These are phyloP conservation scores for Nothophaeocryptopus gaeumannii DNA, from an alignment of 2,329 filamentous ascomycete species.

Conservation along the genomic window DNA sequence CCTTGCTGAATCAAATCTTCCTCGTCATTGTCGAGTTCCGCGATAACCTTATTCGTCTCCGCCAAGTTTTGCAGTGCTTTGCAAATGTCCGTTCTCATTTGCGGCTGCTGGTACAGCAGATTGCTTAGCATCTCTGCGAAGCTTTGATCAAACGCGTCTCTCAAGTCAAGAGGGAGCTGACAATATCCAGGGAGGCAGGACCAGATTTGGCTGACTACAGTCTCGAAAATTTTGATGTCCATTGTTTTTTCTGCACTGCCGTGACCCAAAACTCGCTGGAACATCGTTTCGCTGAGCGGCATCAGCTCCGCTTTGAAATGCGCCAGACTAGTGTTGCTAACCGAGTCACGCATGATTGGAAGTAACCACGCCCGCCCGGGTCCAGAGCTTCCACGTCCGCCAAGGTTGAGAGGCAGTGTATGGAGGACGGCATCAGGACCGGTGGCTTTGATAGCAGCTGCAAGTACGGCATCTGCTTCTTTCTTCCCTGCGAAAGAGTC, in stretches of 20 bases:
- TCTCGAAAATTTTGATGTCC: conserved; percentile 97
- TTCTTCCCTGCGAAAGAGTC: conserved; percentile 91
- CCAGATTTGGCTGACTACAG: conserved; percentile 93
- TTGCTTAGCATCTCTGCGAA: conserved; percentile 92
- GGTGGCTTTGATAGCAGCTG: conserved; percentile 83
- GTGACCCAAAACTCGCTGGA: conserved; percentile 81
- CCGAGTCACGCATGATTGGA: conserved; percentile 82
- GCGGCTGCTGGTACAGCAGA: conserved; percentile 85
- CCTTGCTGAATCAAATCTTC: conserved; percentile 75
- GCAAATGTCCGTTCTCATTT: conserved; percentile 83
- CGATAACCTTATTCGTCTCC: conserved; percentile 84
- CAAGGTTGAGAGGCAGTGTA: conserved; percentile 81
- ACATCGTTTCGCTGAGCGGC: conserved; percentile 84
- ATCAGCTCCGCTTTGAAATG: conserved; percentile 87
- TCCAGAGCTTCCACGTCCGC: conserved; percentile 65
- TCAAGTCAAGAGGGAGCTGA: conserved; percentile 75
- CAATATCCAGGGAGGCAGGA: conserved; percentile 91
- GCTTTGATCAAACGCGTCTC: conserved; percentile 69
- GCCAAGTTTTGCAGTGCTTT: conserved; percentile 80
- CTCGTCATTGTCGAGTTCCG: conserved; percentile 60
- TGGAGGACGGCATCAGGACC: conserved; percentile 80
- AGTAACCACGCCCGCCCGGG: conserved; percentile 91
- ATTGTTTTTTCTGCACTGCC: conserved; percentile 82
- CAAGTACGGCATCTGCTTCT: conserved; percentile 86
- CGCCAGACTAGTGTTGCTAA: conserved; percentile 79